Percentiles rank a stretch among this genome's conserved stretches.
phyloP scores from a whole-genome alignment of 495 filamentous ascomycete genomes.

The Talaromyces nanjingensis region DNA sequence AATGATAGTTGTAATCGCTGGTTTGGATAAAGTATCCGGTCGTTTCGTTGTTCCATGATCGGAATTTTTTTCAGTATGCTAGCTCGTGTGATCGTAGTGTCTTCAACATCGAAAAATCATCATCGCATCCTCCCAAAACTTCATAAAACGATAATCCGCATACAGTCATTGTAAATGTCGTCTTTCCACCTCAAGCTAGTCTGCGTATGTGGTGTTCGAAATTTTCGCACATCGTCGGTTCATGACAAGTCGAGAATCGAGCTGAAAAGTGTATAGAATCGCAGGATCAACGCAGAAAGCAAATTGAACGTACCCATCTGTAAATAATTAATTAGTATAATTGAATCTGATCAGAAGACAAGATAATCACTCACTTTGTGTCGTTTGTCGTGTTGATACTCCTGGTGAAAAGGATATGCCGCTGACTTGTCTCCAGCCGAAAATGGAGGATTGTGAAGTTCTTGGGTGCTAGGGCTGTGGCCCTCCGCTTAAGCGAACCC shows the following conservation, averaged over 20 bases:
- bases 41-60: constrained; percentile 10
- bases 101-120: background rate
- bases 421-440: constrained; percentile 30
- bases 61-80: background rate
- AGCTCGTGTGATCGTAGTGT: background rate
- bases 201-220: background rate
- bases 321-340: constrained; percentile 14
- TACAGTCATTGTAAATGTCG: background rate
- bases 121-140: background rate
- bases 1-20: background rate
- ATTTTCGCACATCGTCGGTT: background rate
- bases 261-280: background rate
- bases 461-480: constrained; percentile 41
- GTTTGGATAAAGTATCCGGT: constrained; percentile 4
- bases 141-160: background rate
- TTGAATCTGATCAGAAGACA: too few relatives aligned
- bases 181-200: background rate
- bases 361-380: constrained; percentile 43
- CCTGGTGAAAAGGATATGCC: constrained; percentile 25
- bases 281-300: constrained; percentile 8
- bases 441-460: constrained; percentile 43
- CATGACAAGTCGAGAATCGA: constrained; percentile 3
- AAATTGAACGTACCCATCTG: constrained; percentile 50
- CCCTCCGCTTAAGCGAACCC: constrained; percentile 42
- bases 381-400: constrained; percentile 47